Evolutionary conservation across 129 eudicot species (phyloP).

Genomic region (Escallonia herrerae): DNA sequence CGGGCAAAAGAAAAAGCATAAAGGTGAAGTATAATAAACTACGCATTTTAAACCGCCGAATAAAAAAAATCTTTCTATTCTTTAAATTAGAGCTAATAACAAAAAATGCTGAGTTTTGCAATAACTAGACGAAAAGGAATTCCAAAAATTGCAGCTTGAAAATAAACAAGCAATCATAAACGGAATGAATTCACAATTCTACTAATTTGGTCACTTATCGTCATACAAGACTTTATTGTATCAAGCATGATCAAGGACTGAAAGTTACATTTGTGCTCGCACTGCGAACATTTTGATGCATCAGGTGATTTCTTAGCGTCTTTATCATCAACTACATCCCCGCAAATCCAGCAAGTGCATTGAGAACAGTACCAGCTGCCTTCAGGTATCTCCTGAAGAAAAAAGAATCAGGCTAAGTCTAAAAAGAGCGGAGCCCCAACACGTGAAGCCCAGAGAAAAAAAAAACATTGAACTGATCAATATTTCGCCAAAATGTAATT

Average conservation of each 20-base stretch:
- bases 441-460: not conserved
- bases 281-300: constrained; percentile 61
- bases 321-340: constrained; percentile 35
- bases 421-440: not conserved
- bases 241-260: constrained; percentile 12
- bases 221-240: not conserved
- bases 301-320: constrained; percentile 20
- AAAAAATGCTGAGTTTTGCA: no score
- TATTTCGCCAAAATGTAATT: no score
- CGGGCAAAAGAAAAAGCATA: not conserved
- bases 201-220: not conserved
- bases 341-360: constrained; percentile 78
- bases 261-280: constrained; percentile 70
- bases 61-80: no score
- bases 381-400: constrained; percentile 79
- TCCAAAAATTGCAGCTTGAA: no score
- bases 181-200: not conserved
- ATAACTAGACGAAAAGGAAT: no score
- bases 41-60: no score
- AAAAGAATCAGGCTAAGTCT: constrained; percentile 1
- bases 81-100: no score
- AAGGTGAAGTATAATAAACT: not conserved
- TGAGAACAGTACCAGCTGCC: constrained; percentile 93
- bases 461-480: not conserved
- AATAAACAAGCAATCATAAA: no score